Conservation (phyloP, 371 early-diverging fungal species). For the Nosema muscidifuracis region DNA sequence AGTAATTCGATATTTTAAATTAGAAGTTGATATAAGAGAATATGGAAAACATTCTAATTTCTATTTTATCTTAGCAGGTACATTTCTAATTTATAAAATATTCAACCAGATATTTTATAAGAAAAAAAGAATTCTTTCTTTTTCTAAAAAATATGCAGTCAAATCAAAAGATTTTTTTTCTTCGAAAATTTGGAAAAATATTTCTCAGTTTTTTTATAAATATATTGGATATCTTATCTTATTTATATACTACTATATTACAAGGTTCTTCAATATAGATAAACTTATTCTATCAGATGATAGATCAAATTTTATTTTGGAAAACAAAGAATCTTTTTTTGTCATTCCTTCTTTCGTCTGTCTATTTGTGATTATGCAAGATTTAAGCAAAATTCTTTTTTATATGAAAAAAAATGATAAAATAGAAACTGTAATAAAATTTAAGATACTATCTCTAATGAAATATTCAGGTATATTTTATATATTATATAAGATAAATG, state of each 20-base stretch:
- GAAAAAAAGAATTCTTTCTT: neutral
- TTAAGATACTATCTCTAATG: neutral
- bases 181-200: neutral
- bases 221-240: neutral
- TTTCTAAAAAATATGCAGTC: no score
- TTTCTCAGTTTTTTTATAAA: conserved; percentile 14
- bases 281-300: conserved; percentile 4
- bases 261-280: neutral
- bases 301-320: conserved; percentile 36
- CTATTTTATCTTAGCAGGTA: conserved; percentile 55
- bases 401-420: neutral
- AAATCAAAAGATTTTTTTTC: neutral
- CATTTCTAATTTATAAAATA: neutral
- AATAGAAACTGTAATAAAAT: neutral
- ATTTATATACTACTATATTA: neutral
- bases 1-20: conserved; percentile 42
- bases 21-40: conserved; percentile 55
- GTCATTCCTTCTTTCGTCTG: conserved; percentile 49
- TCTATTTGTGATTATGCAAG: conserved; percentile 46
- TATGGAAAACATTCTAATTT: conserved; percentile 62
- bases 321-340: conserved; percentile 59
- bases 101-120: neutral
- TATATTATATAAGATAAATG: conserved; percentile 12
- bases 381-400: neutral
- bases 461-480: conserved; percentile 11